These are phyloP conservation scores for Ogataea zsoltii DNA, from an alignment of 805 yeast species.

Conservation along the genomic window DNA sequence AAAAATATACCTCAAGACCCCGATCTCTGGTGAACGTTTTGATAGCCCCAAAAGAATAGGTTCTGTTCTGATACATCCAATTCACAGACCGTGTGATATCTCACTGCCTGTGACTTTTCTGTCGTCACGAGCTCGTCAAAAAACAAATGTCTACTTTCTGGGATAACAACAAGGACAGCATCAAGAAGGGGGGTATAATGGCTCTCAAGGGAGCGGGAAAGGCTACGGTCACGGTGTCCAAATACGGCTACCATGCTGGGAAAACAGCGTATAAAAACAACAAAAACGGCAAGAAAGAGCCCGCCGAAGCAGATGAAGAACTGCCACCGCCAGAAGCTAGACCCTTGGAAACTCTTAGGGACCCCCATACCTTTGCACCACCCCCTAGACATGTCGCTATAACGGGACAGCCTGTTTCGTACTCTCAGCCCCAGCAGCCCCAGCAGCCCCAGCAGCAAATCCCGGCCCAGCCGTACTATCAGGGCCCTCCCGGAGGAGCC, in stretches of 20 bases:
- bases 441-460: slow-evolving; percentile 16
- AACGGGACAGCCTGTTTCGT: slow-evolving; percentile 21
- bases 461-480: slow-evolving; percentile 9
- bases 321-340: slow-evolving; percentile 14
- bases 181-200: slow-evolving; percentile 50
- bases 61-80: not conserved
- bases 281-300: slow-evolving; percentile 26
- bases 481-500: not conserved
- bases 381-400: slow-evolving; percentile 29
- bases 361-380: slow-evolving; percentile 39
- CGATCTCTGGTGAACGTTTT: not conserved
- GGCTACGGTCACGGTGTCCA: slow-evolving; percentile 49
- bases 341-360: slow-evolving; percentile 24
- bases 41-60: not conserved
- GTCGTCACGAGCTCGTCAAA: no score
- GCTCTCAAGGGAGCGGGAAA: slow-evolving; percentile 52
- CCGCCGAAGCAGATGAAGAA: slow-evolving; percentile 17
- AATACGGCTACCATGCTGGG: slow-evolving; percentile 48
- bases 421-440: slow-evolving; percentile 11
- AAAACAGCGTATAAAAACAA: slow-evolving; percentile 49
- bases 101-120: not conserved
- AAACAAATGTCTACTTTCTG: slow-evolving; percentile 39
- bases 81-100: not conserved
- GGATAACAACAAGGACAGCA: slow-evolving; percentile 52
- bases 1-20: not conserved